phyloP scores from a whole-genome alignment of 345 rosid species.

The Erodium maritimum region DNA sequence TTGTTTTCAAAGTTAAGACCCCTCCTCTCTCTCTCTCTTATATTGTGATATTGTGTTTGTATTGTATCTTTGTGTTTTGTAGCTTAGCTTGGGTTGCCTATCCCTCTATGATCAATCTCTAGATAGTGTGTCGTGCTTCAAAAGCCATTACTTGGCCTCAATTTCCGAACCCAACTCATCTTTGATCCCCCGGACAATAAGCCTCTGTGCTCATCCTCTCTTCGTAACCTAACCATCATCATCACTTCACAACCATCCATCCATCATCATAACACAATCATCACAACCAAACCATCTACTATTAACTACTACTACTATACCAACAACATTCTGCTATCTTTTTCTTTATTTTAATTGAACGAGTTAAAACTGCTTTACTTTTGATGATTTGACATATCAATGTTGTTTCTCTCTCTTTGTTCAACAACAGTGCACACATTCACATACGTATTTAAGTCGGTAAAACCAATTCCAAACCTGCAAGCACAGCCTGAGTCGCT shows the following conservation, averaged over 20 bases:
- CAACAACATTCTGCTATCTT: not conserved
- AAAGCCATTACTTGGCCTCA: constrained; percentile 16
- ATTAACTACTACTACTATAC: not conserved
- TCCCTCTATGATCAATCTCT: not conserved
- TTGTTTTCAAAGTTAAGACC: constrained; percentile 66
- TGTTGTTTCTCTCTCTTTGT: constrained; percentile 19
- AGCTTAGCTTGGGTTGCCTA: not conserved
- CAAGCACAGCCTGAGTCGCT: not conserved
- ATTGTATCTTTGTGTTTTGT: not conserved
- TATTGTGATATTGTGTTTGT: not conserved
- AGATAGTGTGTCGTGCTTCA: not conserved
- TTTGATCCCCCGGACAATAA: constrained; percentile 25
- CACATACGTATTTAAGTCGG: constrained; percentile 20
- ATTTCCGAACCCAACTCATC: constrained; percentile 29
- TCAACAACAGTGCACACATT: constrained; percentile 1
- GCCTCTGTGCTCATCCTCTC: not conserved
- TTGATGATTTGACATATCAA: constrained; percentile 38
- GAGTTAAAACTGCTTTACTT: constrained; percentile 4
- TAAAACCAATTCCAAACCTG: constrained; percentile 9
- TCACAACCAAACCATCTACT: not conserved
- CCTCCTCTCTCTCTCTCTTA: constrained; percentile 12
- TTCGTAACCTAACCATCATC: not conserved
- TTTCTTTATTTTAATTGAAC: too few species aligned
- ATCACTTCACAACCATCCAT: not conserved
- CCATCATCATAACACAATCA: not conserved